Evolutionary conservation across 768 basidiomycete genomes (phyloP), one percentile per base, ranked within the genome.

Genomic region (Heimioporus sp.): DNA sequence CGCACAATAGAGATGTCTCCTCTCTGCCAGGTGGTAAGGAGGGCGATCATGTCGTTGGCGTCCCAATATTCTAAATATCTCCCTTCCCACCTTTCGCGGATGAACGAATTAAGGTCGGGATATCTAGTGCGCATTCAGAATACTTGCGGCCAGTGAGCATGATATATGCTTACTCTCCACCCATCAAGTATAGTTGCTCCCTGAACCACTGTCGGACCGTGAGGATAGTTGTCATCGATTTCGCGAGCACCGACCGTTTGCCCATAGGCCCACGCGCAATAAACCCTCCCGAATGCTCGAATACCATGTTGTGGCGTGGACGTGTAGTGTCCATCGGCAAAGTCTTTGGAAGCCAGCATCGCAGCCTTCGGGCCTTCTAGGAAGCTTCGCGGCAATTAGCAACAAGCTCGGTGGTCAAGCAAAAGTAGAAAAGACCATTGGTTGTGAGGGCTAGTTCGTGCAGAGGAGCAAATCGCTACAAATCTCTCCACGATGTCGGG

Each of bases 311-410:
- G 71, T 1, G 81, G 79, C 8, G 65, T 62, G 13, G 68, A 64
- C 46, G 66, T 77, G 59, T 83, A 85, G 56, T 81, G 80, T 0
- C 81, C 80, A 43, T 72, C 66, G 0, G 78, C 66, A 60, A 80
- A 85, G 55, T 83, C 81, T 58, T 76, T 76, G 16, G 83, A 81
- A 24, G 76, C 74, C 0, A 73, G 49, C 42, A 84, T 66, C 4
- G 83, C 80, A 13, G 79, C 72, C 59, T 80, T 83, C 4, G 80
- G 79, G 0, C 83, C 81, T 66, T 85, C 82, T 19, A 83, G 65
- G 67, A 83, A 82, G 60, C 81, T 83, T 56, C n/a, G 19, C 15
- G 11, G 36, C 15, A n/a, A 37, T 41, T 45, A 60, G 36, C 17
- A 12, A 11, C 34, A 20, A 35, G 15, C 16, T 30, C 40, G 13